phyloP scores from a whole-genome alignment of 306 rosid genomes.

The Dalbergia cultrata region DNA sequence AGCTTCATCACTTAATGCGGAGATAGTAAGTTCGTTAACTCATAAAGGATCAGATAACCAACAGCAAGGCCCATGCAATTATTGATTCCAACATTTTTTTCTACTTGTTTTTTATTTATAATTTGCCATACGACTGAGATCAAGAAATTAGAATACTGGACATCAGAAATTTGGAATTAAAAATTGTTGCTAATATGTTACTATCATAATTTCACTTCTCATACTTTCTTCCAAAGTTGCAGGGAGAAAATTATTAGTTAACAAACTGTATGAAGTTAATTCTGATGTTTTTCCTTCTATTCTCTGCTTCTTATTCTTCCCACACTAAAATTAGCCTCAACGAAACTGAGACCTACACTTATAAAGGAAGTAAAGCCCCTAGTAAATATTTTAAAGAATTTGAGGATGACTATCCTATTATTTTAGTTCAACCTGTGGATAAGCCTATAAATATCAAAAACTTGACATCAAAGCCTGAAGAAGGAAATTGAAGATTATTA shows the following conservation, averaged over 20 bases:
- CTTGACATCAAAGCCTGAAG: not conserved
- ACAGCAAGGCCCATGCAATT: not conserved
- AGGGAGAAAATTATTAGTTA: not conserved
- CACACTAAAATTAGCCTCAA: not conserved
- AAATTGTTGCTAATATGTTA: too few relatives aligned
- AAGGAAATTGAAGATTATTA: too few relatives aligned
- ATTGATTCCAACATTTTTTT: not conserved
- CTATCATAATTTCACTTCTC: not conserved
- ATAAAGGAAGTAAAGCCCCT: not conserved
- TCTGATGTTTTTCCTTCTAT: not conserved
- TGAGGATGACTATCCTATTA: not conserved
- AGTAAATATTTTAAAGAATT: not conserved
- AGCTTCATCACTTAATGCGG: not conserved
- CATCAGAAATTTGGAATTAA: not conserved
- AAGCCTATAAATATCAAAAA: not conserved
- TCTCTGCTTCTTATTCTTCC: not conserved
- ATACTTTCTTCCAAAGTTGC: not conserved
- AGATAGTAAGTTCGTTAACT: not conserved
- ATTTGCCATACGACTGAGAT: not conserved
- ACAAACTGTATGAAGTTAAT: not conserved
- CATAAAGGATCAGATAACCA: not conserved
- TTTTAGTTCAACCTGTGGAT: not conserved
- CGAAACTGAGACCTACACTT: conserved; percentile 1
- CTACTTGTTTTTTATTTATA: not conserved
- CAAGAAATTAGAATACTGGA: not conserved